These are phyloP conservation scores for Gastroboletus turbinatus DNA, from an alignment of 1,284 basidiomycete species.

Conservation along the genomic window DNA sequence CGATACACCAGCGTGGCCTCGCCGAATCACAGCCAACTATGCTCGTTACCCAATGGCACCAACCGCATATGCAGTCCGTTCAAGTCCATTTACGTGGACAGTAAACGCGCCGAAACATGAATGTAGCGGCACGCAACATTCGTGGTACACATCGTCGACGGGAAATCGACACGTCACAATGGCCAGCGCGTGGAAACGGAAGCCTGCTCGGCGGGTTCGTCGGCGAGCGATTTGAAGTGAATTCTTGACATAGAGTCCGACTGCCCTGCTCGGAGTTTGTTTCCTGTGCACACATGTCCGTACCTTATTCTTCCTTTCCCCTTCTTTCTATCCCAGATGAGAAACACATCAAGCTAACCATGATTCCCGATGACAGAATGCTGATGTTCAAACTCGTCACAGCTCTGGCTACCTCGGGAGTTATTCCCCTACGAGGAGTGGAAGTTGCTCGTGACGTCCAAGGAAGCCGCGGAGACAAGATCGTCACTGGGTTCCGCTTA, in stretches of 20 bases:
- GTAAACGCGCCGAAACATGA: no score
- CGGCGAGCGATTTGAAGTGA: not conserved
- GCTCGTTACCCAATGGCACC: not conserved
- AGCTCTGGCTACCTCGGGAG: not conserved
- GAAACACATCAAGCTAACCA: not conserved
- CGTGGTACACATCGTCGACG: not conserved
- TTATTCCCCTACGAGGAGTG: not conserved
- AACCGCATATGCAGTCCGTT: not conserved
- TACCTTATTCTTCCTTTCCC: not conserved
- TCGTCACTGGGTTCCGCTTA: no score
- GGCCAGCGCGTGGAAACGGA: not conserved
- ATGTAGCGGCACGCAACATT: not conserved
- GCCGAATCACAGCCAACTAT: not conserved
- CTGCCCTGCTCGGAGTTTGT: not conserved
- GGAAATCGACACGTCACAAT: not conserved
- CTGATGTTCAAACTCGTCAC: not conserved
- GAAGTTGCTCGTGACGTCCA: not conserved
- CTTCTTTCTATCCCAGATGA: not conserved
- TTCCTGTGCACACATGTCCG: not conserved
- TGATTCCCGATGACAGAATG: not conserved
- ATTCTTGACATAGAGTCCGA: not conserved
- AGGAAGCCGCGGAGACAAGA: not conserved
- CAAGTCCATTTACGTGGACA: not conserved
- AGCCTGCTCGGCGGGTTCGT: not conserved
- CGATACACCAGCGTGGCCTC: not conserved